Evolutionary conservation across 441 rosid species (phyloP), one percentile per base, ranked within the genome.

Genomic region (Euphorbia corollata): DNA sequence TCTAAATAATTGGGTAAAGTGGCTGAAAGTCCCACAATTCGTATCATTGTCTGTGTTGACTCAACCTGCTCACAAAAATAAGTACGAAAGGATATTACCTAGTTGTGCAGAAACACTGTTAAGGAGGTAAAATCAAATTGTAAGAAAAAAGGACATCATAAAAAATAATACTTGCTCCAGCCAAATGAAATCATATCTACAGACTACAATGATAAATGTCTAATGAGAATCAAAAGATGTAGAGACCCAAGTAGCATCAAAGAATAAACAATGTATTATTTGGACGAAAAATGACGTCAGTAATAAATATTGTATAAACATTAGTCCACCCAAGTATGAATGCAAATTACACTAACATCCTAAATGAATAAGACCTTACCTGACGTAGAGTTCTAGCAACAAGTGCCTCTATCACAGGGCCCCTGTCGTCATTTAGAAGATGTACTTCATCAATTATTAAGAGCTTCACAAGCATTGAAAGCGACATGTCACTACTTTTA

Each of bases 351-450:
- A 54, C 16, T 24, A 67, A 16, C 43, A 45, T 12, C 39, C 53
- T 68, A 11, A 50, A 23, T 59, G 38, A 32, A 47, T 9, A 65
- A 59, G 56, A 43, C 1, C 61, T 67, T 79, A 88, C 98, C 96
- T 93, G 98, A 54, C 98, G 97, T 70, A 93, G 85, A 70, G 98
- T 93, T 84, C 98, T 86, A 70, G 98, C 98, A 68, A 93, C 98
- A 68, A 91, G 81, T 65, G 98, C 98, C 77, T 93, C 98, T 77
- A 93, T 93, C 51, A 93, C 98, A 72, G 97, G 85, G 69, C 98
- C 98, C 84, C 98, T 87, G 71, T 93, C 98, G 85, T 93, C 98
- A 80, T 93, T 93, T 80, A 93, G 75, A 72, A 93, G 98, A 83
- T 93, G 98, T 64, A 93, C 98, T 81, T 93, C 98, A 74, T 93